phyloP scores from a whole-genome alignment of 2,329 filamentous ascomycete genomes.

The Stagonosporopsis rhizophila region DNA sequence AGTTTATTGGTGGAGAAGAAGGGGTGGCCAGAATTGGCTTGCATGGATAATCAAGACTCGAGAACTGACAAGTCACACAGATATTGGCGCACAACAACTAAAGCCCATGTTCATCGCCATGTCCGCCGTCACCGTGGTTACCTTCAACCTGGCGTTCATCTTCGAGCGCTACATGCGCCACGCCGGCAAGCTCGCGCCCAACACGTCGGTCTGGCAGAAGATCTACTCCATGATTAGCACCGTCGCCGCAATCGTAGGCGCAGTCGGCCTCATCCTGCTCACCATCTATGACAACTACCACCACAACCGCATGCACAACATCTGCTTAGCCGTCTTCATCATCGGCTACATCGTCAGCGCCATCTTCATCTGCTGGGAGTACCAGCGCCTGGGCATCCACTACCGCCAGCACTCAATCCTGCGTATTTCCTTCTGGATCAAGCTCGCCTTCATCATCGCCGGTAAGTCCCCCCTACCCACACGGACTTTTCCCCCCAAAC shows the following conservation, averaged over 20 bases:
- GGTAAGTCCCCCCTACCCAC: not conserved
- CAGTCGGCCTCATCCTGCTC: slow-evolving; percentile 79
- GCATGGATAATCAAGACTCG: not conserved
- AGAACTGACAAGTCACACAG: slow-evolving; percentile 42
- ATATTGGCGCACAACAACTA: slow-evolving; percentile 66
- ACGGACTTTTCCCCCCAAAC: not conserved
- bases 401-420: slow-evolving; percentile 79
- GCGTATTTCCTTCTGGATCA: slow-evolving; percentile 82
- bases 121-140: slow-evolving; percentile 73
- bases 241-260: slow-evolving; percentile 74
- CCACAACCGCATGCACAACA: slow-evolving; percentile 72
- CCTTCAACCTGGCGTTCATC: slow-evolving; percentile 81
- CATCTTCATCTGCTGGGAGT: slow-evolving; percentile 89
- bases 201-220: slow-evolving; percentile 70
- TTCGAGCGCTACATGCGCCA: slow-evolving; percentile 88
- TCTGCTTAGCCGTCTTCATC: slow-evolving; percentile 84
- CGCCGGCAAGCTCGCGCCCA: slow-evolving; percentile 76
- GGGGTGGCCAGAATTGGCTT: too few relatives aligned
- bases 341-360: slow-evolving; percentile 84
- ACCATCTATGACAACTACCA: slow-evolving; percentile 83
- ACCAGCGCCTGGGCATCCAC: slow-evolving; percentile 81
- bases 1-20: too few relatives aligned
- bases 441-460: slow-evolving; percentile 81
- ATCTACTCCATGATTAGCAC: slow-evolving; percentile 68
- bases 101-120: slow-evolving; percentile 82